These are phyloP conservation scores for Colletotrichum sp. DNA, from an alignment of 2,329 filamentous ascomycete genomes.

Conservation along the genomic window DNA sequence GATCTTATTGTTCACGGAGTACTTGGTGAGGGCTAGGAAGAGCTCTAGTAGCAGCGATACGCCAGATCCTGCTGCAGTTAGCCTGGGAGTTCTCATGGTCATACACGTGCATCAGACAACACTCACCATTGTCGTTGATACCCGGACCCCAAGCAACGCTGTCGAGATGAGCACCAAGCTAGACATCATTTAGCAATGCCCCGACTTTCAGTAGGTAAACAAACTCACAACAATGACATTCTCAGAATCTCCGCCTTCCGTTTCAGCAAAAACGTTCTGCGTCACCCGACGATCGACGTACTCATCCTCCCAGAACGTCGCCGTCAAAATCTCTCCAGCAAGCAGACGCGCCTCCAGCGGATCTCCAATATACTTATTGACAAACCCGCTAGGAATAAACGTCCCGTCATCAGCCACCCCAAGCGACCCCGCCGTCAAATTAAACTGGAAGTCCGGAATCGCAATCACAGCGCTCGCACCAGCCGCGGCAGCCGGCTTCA, in stretches of 20 bases:
- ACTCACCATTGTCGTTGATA: constrained; percentile 49
- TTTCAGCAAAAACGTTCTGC: constrained; percentile 52
- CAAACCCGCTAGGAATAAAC: constrained; percentile 31
- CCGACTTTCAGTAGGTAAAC: accelerated
- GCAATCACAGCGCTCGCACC: constrained; percentile 34
- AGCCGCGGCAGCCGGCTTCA: constrained; percentile 32
- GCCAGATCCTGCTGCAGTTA: constrained; percentile 31
- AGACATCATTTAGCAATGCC: neutral
- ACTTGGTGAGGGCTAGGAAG: constrained; percentile 41
- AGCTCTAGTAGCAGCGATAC: constrained; percentile 44
- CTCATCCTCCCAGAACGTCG: constrained; percentile 38
- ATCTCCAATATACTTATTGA: constrained; percentile 33
- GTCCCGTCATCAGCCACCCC: constrained; percentile 30
- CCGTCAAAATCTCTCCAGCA: constrained; percentile 35
- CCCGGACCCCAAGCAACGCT: constrained; percentile 48
- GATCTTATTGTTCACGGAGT: constrained; percentile 39
- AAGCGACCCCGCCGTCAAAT: constrained; percentile 33
- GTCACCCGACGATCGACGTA: constrained; percentile 42
- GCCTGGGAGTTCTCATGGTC: accelerated
- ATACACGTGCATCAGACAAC: accelerated
- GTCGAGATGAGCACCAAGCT: constrained; percentile 48
- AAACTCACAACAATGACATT: constrained; percentile 39
- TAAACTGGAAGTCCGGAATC: constrained; percentile 33
- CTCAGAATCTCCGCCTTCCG: constrained; percentile 44
- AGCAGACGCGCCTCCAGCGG: constrained; percentile 33